Conservation (phyloP, 768 basidiomycete genomes). For the Candolleomyces eurysporus region DNA sequence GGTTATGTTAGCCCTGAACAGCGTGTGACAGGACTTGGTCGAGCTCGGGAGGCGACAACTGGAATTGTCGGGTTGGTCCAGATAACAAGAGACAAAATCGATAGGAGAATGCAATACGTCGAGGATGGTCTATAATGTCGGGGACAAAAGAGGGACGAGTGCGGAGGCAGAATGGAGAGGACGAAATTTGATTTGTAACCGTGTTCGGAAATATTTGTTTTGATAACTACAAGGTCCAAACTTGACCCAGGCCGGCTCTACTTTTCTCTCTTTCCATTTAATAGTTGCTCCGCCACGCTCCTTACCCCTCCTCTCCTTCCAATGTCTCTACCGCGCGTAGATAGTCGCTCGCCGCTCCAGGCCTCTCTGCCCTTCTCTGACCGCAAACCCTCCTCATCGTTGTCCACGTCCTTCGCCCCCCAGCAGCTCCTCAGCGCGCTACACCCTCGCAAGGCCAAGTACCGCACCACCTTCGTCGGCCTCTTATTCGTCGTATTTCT, state of each 20-base stretch:
- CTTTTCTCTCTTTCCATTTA: not conserved
- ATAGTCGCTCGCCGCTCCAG: slow-evolving; percentile 35
- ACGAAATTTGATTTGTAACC: slow-evolving; percentile 2
- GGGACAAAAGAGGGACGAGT: not conserved
- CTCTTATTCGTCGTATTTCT: slow-evolving; percentile 50
- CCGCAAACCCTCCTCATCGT: slow-evolving; percentile 15
- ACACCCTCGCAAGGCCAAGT: slow-evolving; percentile 46
- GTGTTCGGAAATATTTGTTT: not conserved
- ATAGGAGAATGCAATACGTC: not conserved
- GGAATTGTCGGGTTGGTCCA: no score
- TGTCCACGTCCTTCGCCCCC: not conserved
- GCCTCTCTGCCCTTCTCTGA: slow-evolving; percentile 23
- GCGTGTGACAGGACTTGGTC: no score
- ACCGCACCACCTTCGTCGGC: slow-evolving; percentile 53
- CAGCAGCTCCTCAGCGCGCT: slow-evolving; percentile 29
- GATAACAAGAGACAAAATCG: not conserved
- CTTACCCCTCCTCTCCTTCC: not conserved
- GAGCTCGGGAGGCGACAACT: no score
- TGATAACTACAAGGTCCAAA: slow-evolving; percentile 11
- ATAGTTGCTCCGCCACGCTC: not conserved
- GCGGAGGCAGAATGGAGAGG: not conserved
- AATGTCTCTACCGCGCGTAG: slow-evolving; percentile 27
- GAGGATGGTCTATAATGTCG: not conserved
- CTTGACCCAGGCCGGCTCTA: not conserved
- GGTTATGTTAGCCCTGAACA: no score